Evolutionary conservation across 495 filamentous ascomycete species (phyloP).

Genomic region (Talaromyces thailandensis): DNA sequence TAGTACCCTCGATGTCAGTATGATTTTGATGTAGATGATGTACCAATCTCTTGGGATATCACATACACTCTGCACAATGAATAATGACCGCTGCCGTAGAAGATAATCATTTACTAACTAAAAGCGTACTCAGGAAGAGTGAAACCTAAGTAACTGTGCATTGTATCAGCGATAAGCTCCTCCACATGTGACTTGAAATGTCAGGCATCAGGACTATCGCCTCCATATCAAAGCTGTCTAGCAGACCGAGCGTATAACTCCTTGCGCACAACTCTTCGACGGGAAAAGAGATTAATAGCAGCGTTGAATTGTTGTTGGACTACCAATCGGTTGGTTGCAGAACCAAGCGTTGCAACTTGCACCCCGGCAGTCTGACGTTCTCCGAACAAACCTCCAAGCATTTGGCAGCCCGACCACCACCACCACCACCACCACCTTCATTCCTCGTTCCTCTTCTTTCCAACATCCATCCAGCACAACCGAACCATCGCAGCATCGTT

Average conservation of each 20-base stretch:
- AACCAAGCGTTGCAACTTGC: slow-evolving; percentile 27
- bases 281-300: background rate
- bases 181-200: too few relatives aligned
- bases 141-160: too few relatives aligned
- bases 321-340: slow-evolving; percentile 7
- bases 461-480: background rate
- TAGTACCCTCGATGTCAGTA: background rate
- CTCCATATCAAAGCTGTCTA: background rate
- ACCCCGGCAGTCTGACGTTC: slow-evolving; percentile 29
- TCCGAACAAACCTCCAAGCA: slow-evolving; percentile 17
- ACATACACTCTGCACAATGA: background rate
- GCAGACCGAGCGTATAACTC: background rate
- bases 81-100: background rate
- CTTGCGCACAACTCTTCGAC: background rate
- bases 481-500: background rate
- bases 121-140: background rate
- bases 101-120: background rate
- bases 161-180: background rate
- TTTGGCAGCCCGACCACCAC: slow-evolving; percentile 2
- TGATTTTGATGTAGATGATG: background rate
- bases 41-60: background rate
- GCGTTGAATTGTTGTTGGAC: background rate
- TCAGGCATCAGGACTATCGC: background rate
- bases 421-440: background rate
- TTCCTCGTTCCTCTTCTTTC: background rate